Evolutionary conservation across 139 green algal genomes (phyloP), one percentile per base, ranked within the genome.

Genomic region (Chlamydomonas sp.): DNA sequence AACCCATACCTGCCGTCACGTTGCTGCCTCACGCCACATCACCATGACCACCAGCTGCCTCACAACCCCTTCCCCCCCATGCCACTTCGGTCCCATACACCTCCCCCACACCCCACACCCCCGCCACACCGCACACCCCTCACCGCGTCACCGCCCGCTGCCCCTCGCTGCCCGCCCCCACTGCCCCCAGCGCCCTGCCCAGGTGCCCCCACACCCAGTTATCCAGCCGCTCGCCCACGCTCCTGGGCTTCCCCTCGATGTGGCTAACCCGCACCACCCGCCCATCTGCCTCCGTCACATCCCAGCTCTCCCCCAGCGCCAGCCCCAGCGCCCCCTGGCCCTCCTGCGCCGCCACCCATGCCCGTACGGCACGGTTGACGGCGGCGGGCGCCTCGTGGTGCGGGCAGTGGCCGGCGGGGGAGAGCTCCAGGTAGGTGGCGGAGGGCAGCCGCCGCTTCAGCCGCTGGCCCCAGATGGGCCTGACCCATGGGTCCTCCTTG

Each of bases 401-500:
- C 1, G 93, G 93, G 89, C 94, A 97, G 86, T 96, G 93, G 7
- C 94, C 94, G 12, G 84, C 84, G 60, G 91, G 90, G 18, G 67
- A 85, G 60, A 96, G 77, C 90, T 96, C 94, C 61, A 91, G 91
- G 89, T 95, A 96, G 14, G 74, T 17, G 76, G 89, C 79, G 49
- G 2, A 14, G n/a, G 75, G 69, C 59, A 87, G 76, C 10, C 71
- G 64, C 12, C 79, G 71, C 63, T 77, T 86, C 57, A 85, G 79
- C 6, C 80, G 71, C 88, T 90, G 91, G 2, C 91, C 94, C 95
- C 95, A 97, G 80, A 95, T 20, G 17, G 94, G 94, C 79, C 94
- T 89, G 57, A 97, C 92, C 95, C 95, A 96, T 17, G 93, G 94
- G 84, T 96, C 94, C n/a, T 96, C 92, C 77, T 83, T 78, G 60